Percentiles rank a stretch among this genome's conserved stretches.
These are phyloP conservation scores for Neurospora cerealis DNA, from an alignment of 495 filamentous ascomycete genomes.

Conservation along the genomic window DNA sequence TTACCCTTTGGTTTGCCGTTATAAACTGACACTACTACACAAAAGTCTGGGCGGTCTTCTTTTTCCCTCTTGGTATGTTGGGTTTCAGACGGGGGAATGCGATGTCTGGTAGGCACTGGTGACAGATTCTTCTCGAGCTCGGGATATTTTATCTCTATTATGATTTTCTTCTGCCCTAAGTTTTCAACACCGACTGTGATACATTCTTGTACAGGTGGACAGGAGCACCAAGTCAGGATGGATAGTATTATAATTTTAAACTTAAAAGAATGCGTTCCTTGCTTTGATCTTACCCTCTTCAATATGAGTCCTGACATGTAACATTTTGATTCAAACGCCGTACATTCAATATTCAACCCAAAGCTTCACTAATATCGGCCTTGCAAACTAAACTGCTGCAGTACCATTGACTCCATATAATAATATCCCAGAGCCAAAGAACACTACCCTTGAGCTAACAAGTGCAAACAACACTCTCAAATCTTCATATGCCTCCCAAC, in stretches of 20 bases:
- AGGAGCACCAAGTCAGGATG: neutral
- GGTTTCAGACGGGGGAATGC: neutral
- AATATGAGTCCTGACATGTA: too few relatives aligned
- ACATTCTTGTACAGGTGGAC: neutral
- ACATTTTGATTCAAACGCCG: too few relatives aligned
- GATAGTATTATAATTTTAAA: neutral
- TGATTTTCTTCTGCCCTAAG: neutral
- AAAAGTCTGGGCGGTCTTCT: neutral
- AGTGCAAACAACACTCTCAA: slow-evolving; percentile 5
- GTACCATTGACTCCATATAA: neutral
- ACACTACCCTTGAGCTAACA: neutral
- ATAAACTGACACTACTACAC: neutral
- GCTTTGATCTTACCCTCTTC: too few relatives aligned
- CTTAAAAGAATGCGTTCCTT: neutral
- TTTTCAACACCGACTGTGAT: neutral
- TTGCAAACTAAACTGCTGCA: neutral
- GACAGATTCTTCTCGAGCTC: neutral
- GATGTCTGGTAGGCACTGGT: neutral
- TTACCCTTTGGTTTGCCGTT: neutral
- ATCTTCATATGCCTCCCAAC: slow-evolving; percentile 38
- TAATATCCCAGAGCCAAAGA: neutral
- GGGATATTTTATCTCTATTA: neutral
- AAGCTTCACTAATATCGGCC: neutral
- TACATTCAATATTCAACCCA: neutral
- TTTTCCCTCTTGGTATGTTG: neutral